Conservation (phyloP, 257 asterid species). For the Rauvolfia tetraphylla region DNA sequence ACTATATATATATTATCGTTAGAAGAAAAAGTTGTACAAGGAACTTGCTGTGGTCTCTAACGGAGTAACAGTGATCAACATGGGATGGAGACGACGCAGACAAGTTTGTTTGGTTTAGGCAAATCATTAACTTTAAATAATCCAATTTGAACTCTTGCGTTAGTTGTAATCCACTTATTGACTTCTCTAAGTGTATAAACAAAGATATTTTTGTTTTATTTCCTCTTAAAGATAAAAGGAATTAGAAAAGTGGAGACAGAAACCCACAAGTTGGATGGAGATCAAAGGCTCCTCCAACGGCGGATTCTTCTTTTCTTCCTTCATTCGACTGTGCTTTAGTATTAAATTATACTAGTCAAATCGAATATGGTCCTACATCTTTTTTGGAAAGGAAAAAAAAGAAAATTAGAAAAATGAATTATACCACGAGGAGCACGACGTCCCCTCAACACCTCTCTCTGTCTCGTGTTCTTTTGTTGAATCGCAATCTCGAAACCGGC, state of each 20-base stretch:
- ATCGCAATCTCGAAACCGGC: not conserved
- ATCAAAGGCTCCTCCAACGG: constrained; percentile 9
- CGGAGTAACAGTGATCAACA: not conserved
- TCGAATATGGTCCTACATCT: not conserved
- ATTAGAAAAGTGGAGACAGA: constrained; percentile 18
- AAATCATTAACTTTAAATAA: constrained; percentile 12
- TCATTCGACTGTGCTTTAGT: too few relatives aligned
- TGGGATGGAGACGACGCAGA: constrained; percentile 17
- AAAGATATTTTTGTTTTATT: not conserved
- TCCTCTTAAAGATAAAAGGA: not conserved
- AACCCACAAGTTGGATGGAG: constrained; percentile 12
- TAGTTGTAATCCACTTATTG: constrained; percentile 34
- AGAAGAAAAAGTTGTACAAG: too few relatives aligned
- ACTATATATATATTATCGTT: too few relatives aligned
- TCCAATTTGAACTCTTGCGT: constrained; percentile 10
- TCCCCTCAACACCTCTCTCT: not conserved
- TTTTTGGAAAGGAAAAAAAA: not conserved
- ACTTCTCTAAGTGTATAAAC: constrained; percentile 10
- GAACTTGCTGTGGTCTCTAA: too few relatives aligned
- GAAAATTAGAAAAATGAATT: constrained; percentile 8
- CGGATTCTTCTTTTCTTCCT: constrained; percentile 1
- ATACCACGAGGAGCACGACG: constrained; percentile 41
- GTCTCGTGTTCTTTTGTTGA: not conserved
- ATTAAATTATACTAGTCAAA: constrained; percentile 1
- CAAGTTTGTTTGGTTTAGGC: constrained; percentile 19